Base-by-base conservation (phyloP, 352 stramenopile species). In the Aphanomyces euteiches region DNA sequence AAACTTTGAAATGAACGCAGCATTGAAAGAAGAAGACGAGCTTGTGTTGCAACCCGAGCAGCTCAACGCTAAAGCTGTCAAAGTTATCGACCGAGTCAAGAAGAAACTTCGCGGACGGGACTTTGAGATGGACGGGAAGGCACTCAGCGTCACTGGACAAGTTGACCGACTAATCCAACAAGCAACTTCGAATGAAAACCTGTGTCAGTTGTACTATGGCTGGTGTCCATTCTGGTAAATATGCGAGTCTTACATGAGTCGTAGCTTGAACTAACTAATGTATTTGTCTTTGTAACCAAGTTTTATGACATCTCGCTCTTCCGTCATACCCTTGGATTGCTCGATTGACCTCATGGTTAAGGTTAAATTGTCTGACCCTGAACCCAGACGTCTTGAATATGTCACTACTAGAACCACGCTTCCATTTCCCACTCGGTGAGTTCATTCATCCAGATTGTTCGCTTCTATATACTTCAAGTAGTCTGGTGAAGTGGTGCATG, bases 41-140 rank as follows among this genome's bases (percentile, higher is more conserved):
- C 13, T 54, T 10, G 64, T 28, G 48, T 34, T 70, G 36, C 43
- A 28, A 12, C 64, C 64, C 7, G 64, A 86, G 63, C 86, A 95
- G 74, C 75, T 95, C 71, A 95, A 95, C 69, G 88, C 92, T 48
- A 93, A 94, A 74, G 96, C 96, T 17, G 76, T 99, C 47, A 97
- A 95, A 67, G 97, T 99, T 58, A 96, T 99, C 61, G 84, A 95
- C 43, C 90, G 98, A 39, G 96, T 99, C n/a, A 97, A 99, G 78
- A 98, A 99, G 77, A 99, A 99, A 75, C 84, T 99, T 38, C 96
- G 90, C 3, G 98, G 98, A 8, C 96, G 95, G 5, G 98, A 99
- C 76, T 99, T 99, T 77, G 86, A 94, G 69, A 79, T 93, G 65
- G 87, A 85, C 63, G 76, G 78, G n/a, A 86, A 89, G 53, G 78